Conservation (phyloP, 352 stramenopile genomes). For the Globisporangium sylvaticum region DNA sequence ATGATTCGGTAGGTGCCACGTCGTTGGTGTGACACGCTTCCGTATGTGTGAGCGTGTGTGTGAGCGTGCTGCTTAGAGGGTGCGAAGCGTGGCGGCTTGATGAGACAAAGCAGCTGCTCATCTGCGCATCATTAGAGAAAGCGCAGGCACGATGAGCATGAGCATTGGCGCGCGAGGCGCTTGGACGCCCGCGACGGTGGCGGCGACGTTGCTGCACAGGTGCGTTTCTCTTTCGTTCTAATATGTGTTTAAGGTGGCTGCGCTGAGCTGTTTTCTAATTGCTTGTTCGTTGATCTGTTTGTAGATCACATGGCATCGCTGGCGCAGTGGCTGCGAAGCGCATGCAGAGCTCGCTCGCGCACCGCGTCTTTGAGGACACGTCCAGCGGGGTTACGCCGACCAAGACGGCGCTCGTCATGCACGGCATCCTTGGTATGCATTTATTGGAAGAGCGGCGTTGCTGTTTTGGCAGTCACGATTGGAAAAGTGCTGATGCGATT, state of each 20-base stretch:
- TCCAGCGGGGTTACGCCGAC: conserved; percentile 28
- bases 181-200: neutral
- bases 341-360: conserved; percentile 51
- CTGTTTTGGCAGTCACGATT: neutral
- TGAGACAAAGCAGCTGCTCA: neutral
- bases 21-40: conserved; percentile 3
- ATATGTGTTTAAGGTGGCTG: neutral
- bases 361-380: conserved; percentile 58
- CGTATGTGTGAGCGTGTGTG: neutral
- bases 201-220: neutral
- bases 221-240: neutral
- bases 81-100: neutral
- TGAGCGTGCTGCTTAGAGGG: neutral
- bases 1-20: neutral
- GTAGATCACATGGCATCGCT: neutral
- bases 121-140: neutral
- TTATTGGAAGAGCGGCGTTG: neutral
- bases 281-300: neutral
- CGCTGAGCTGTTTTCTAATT: neutral
- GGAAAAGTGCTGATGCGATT: neutral
- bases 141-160: neutral
- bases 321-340: conserved; percentile 9
- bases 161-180: neutral
- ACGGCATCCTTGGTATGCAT: conserved; percentile 74
- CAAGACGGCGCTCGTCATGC: conserved; percentile 76